These are phyloP conservation scores for Boletus huronensis DNA, from an alignment of 768 basidiomycete species.

Conservation along the genomic window DNA sequence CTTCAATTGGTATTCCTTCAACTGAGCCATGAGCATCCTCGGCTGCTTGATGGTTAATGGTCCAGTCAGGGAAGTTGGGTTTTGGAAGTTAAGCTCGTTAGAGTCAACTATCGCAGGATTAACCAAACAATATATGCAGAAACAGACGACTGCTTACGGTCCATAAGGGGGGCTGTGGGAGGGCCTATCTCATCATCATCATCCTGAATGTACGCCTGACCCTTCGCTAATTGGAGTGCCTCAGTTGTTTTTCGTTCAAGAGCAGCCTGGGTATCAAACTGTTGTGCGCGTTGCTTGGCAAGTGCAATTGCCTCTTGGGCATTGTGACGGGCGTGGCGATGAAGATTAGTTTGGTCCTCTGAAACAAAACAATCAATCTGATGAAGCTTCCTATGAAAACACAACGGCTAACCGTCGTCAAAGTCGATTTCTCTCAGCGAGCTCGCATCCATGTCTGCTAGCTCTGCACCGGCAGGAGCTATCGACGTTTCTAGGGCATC, in stretches of 20 bases:
- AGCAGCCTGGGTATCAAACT: constrained; percentile 83
- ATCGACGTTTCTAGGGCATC: constrained; percentile 40
- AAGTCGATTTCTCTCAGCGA: constrained; percentile 79
- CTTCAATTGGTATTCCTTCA: constrained; percentile 98
- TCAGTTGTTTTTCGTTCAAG: constrained; percentile 79
- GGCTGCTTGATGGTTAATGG: constrained; percentile 87
- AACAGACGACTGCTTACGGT: constrained; percentile 48
- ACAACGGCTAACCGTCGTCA: constrained; percentile 67
- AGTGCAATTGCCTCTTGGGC: constrained; percentile 85
- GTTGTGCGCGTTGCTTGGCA: constrained; percentile 73
- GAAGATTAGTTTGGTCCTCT: constrained; percentile 89
- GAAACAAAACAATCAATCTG: constrained; percentile 7
- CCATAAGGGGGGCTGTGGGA: constrained; percentile 53
- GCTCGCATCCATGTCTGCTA: constrained; percentile 50
- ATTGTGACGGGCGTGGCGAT: constrained; percentile 79
- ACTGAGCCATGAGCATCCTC: constrained; percentile 90
- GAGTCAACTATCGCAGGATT: constrained; percentile 65
- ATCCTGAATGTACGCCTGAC: constrained; percentile 40
- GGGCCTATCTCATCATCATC: constrained; percentile 38
- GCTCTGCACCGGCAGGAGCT: constrained; percentile 54
- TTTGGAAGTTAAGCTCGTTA: constrained; percentile 98
- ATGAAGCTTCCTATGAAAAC: background rate
- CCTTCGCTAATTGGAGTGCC: constrained; percentile 65
- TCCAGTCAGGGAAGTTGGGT: constrained; percentile 87
- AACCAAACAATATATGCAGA: background rate